These are phyloP conservation scores for Chloromonas sp. DNA, from an alignment of 163 green algal genomes.

Conservation along the genomic window DNA sequence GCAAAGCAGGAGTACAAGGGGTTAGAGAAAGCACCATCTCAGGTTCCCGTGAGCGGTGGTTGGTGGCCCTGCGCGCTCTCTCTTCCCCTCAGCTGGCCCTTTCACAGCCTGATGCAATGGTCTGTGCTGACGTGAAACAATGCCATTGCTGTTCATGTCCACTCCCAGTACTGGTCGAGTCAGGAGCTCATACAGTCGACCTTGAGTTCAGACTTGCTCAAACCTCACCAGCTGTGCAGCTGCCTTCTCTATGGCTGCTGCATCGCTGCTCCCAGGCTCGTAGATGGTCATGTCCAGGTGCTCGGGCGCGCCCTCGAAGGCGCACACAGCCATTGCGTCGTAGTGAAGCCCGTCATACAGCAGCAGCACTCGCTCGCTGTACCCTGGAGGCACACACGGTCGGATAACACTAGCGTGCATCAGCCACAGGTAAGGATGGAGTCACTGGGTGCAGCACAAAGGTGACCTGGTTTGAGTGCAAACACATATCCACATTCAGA, in stretches of 20 bases:
- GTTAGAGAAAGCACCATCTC: not conserved
- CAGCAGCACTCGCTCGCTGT: slow-evolving; percentile 52
- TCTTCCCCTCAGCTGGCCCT: not conserved
- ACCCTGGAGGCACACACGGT: slow-evolving; percentile 19
- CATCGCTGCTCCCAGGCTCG: slow-evolving; percentile 7
- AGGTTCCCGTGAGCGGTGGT: not conserved
- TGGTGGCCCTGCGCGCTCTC: not conserved
- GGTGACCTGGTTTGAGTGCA: too few relatives aligned
- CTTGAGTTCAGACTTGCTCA: not conserved
- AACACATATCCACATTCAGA: too few relatives aligned
- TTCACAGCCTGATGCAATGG: not conserved
- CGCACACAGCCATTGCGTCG: slow-evolving; percentile 78
- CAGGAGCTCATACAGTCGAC: not conserved
- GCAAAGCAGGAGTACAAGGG: not conserved
- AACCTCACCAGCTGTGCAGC: slow-evolving; percentile 27
- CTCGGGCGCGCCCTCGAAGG: slow-evolving; percentile 68
- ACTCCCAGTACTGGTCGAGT: not conserved
- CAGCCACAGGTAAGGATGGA: too few relatives aligned
- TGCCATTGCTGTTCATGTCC: not conserved
- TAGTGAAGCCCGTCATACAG: slow-evolving; percentile 91
- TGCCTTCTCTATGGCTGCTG: slow-evolving; percentile 26
- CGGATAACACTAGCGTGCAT: too few relatives aligned
- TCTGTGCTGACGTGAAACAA: not conserved
- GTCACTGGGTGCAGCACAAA: too few relatives aligned
- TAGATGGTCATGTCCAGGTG: slow-evolving; percentile 75